Conservation (phyloP, 176 grass and related monocot species). For the Calamus simplicifolius region DNA sequence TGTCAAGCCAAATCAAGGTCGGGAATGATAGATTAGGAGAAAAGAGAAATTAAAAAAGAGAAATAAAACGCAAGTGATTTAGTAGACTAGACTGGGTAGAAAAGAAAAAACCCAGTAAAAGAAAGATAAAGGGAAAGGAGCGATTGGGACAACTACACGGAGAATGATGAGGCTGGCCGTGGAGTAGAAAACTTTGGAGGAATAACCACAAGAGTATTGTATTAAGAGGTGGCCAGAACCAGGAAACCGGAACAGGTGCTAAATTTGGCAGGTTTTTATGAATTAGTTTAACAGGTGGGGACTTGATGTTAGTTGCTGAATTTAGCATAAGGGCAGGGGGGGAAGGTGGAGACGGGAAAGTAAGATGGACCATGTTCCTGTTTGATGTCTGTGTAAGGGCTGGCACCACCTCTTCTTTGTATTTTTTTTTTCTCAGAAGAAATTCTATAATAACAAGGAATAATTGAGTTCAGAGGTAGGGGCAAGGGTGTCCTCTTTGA, state of each 20-base stretch:
- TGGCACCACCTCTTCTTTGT: background rate
- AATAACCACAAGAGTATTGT: conserved; percentile 12
- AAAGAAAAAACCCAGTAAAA: background rate
- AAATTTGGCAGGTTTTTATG: conserved; percentile 25
- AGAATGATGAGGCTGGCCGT: conserved; percentile 34
- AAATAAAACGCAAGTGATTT: background rate
- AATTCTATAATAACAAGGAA: conserved; percentile 23
- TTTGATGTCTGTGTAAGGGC: conserved; percentile 15
- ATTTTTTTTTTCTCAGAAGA: conserved; percentile 13
- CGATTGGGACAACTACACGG: conserved; percentile 24
- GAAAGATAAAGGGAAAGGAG: conserved; percentile 11
- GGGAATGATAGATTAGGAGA: too few relatives aligned
- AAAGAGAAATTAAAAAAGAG: background rate
- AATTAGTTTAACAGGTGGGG: conserved; percentile 22
- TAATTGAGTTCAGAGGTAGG: conserved; percentile 22
- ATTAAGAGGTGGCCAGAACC: conserved; percentile 8
- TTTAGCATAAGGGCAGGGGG: conserved; percentile 21
- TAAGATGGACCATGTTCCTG: conserved; percentile 30
- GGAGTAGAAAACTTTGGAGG: background rate
- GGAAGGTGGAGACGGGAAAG: conserved; percentile 10
- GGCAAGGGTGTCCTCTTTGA: conserved; percentile 15
- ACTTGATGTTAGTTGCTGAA: background rate
- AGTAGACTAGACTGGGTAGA: too few relatives aligned
- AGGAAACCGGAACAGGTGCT: conserved; percentile 31
- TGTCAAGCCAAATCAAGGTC: too few relatives aligned